Evolutionary conservation across 2,329 filamentous ascomycete genomes (phyloP).

Genomic region (Trichothecium roseum): DNA sequence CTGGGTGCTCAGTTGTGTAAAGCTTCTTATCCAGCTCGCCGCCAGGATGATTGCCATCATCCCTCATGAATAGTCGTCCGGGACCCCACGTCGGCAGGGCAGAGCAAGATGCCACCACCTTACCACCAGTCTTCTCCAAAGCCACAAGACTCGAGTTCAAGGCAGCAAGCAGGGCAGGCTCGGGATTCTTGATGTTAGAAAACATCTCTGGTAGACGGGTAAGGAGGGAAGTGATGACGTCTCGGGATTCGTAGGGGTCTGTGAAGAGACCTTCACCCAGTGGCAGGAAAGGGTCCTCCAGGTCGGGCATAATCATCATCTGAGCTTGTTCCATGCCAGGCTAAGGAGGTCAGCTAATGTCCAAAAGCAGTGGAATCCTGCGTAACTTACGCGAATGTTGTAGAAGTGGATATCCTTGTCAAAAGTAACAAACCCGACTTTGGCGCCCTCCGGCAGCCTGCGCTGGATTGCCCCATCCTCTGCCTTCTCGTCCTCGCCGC

Average conservation of each 20-base stretch:
- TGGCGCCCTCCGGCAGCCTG: conserved; percentile 65
- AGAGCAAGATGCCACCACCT: conserved; percentile 78
- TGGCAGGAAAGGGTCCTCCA: conserved; percentile 93
- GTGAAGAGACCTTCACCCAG: conserved; percentile 89
- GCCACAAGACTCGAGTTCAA: conserved; percentile 78
- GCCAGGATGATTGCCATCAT: conserved; percentile 76
- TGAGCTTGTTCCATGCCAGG: conserved; percentile 75
- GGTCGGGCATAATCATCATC: conserved; percentile 97
- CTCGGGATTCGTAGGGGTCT: conserved; percentile 81
- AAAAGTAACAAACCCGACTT: conserved; percentile 90
- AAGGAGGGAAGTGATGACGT: conserved; percentile 81
- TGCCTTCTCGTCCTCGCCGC: conserved; percentile 42
- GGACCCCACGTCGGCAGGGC: conserved; percentile 89
- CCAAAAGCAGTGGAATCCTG: not conserved
- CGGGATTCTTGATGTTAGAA: conserved; percentile 76
- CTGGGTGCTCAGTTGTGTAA: conserved; percentile 79
- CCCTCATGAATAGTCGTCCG: conserved; percentile 72
- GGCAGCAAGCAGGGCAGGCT: conserved; percentile 76
- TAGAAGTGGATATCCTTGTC: conserved; percentile 98
- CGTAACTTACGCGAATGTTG: conserved; percentile 65
- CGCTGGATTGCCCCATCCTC: conserved; percentile 42
- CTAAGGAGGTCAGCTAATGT: conserved; percentile 27
- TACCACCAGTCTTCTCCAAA: conserved; percentile 78
- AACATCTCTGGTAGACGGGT: conserved; percentile 78
- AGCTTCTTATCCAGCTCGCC: conserved; percentile 89